A percentile compares a stretch with the other conserved stretches of the same genome.
Conservation (phyloP, 116 monocot genomes). For the Papilionanthe hybrid region DNA sequence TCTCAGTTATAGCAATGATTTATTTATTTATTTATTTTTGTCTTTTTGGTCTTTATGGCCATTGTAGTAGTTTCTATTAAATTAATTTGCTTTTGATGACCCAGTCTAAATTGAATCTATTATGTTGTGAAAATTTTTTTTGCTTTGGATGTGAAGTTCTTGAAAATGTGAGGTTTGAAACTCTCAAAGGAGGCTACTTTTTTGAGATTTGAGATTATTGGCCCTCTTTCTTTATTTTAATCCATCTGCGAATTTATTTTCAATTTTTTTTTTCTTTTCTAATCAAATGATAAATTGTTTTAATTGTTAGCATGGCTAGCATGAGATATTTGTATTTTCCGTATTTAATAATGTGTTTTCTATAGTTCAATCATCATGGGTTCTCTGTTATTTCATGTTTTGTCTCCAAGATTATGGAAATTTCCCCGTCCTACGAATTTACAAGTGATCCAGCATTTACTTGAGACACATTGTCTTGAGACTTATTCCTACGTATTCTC, state of each 20-base stretch:
- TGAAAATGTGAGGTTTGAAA: neutral
- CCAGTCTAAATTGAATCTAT: neutral
- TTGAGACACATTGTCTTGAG: neutral
- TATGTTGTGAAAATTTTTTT: neutral
- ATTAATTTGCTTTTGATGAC: neutral
- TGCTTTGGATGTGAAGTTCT: neutral
- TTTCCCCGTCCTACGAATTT: too few species aligned
- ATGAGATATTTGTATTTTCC: neutral
- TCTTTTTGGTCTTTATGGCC: neutral
- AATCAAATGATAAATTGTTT: neutral
- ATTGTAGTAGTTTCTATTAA: neutral
- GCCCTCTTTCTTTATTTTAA: neutral
- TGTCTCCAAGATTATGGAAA: too few species aligned
- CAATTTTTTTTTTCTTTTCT: neutral
- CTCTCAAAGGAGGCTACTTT: neutral
- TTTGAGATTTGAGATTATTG: neutral
- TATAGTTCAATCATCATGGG: neutral
- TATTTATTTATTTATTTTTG: neutral
- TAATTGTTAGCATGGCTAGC: neutral
- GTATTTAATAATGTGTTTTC: neutral
- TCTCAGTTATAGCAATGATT: neutral
- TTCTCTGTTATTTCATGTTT: neutral
- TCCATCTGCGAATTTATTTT: neutral
- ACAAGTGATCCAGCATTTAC: neutral
- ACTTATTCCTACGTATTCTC: neutral